Conservation (phyloP, 805 yeast genomes). For the Metschnikowia koreensis region DNA sequence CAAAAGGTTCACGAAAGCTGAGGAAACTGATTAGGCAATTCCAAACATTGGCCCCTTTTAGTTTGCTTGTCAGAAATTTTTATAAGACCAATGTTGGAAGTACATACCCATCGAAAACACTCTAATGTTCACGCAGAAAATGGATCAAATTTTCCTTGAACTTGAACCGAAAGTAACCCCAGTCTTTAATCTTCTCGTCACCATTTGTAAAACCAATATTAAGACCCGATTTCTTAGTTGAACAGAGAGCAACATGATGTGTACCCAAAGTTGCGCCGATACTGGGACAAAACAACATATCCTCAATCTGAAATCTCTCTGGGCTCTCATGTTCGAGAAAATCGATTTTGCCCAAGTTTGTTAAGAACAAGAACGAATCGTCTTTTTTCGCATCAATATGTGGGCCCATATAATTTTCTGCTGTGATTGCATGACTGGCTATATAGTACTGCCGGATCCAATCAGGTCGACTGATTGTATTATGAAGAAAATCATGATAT, state of each 20-base stretch:
- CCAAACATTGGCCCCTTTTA: too few relatives aligned
- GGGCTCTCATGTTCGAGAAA: neutral
- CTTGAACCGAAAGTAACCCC: constrained; percentile 1
- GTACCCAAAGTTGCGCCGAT: constrained; percentile 6
- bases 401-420: constrained; percentile 3
- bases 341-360: constrained; percentile 6
- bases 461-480: neutral
- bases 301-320: constrained; percentile 1
- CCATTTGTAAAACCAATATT: constrained; percentile 4
- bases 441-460: constrained; percentile 5
- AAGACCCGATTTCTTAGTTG: constrained; percentile 6
- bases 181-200: constrained; percentile 2
- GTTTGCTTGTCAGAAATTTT: too few relatives aligned
- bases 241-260: constrained; percentile 5
- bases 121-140: constrained; percentile 6
- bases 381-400: neutral
- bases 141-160: constrained; percentile 1
- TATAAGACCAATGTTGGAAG: neutral
- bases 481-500: constrained; percentile 6
- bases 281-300: constrained; percentile 2
- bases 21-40: too few relatives aligned
- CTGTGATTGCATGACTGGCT: constrained; percentile 2
- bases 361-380: constrained; percentile 2
- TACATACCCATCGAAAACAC: neutral
- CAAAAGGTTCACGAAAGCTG: neutral